Evolutionary conservation across 1,284 basidiomycete species (phyloP).

Genomic region (Melampsora larici-populina): DNA sequence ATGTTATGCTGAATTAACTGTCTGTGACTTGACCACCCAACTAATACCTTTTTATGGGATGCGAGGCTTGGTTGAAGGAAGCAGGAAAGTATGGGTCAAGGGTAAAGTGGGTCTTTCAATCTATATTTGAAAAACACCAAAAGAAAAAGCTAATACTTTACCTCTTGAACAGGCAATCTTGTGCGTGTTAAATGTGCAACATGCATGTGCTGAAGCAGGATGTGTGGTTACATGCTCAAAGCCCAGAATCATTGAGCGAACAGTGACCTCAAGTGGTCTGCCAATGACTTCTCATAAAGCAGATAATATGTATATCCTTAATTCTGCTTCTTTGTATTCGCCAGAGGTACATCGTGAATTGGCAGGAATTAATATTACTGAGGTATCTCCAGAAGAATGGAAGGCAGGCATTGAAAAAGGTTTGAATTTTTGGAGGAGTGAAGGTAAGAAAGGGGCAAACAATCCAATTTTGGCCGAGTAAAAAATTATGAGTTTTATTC

Average conservation of each 20-base stretch:
- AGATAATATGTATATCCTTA: not conserved
- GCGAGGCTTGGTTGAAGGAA: not conserved
- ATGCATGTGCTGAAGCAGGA: constrained; percentile 3
- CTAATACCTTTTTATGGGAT: constrained; percentile 1
- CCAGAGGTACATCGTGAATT: not conserved
- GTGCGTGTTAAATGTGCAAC: no score
- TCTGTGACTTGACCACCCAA: constrained; percentile 2
- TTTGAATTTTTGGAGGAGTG: not conserved
- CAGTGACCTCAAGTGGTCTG: constrained; percentile 1
- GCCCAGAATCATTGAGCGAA: not conserved
- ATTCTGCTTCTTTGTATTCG: not conserved
- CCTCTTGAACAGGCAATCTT: not conserved
- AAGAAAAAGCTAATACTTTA: not conserved
- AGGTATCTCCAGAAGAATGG: not conserved
- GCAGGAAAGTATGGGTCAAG: not conserved
- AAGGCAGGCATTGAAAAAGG: not conserved
- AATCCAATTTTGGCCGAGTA: no score
- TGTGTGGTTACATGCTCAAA: not conserved
- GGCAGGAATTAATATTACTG: not conserved
- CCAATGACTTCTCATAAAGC: not conserved
- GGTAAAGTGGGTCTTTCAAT: not conserved
- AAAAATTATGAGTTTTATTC: no score
- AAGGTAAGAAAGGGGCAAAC: not conserved
- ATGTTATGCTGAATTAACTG: not conserved
- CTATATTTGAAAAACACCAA: not conserved